phyloP scores from a whole-genome alignment of 192 early-diverging fungal genomes.

The Phycomyces blakesleeanus region DNA sequence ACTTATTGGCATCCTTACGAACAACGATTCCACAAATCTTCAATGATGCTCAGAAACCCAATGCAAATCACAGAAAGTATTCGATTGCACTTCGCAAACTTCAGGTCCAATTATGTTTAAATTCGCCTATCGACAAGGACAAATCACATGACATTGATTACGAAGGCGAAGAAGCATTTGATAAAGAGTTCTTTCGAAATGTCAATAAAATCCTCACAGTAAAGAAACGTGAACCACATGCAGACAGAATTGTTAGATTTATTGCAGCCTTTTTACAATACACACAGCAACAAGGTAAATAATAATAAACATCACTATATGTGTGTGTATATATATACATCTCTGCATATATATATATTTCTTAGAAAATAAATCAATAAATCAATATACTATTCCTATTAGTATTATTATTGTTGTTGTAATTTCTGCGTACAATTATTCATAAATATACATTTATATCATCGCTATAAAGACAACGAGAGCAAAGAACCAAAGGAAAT shows the following conservation, averaged over 20 bases:
- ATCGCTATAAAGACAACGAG: constrained; percentile 28
- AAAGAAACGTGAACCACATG: constrained; percentile 67
- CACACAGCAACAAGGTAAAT: constrained; percentile 57
- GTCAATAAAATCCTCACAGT: constrained; percentile 73
- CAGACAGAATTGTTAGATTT: constrained; percentile 70
- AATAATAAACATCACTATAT: no score
- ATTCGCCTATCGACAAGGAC: constrained; percentile 41
- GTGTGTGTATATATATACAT: no score
- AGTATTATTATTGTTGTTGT: no score
- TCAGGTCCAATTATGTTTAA: constrained; percentile 55
- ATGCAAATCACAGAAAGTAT: constrained; percentile 56
- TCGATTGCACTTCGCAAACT: constrained; percentile 8
- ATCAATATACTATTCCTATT: no score
- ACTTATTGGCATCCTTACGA: constrained; percentile 17
- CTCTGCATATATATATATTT: no score
- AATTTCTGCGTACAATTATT: neutral
- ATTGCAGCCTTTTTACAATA: constrained; percentile 72
- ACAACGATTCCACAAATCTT: constrained; percentile 65
- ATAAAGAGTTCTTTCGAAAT: constrained; percentile 74
- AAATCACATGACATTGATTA: constrained; percentile 27
- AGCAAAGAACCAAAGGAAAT: constrained; percentile 37
- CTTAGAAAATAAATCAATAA: neutral
- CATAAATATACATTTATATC: neutral
- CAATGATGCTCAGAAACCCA: constrained; percentile 67
- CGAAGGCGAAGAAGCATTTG: constrained; percentile 65